Conservation (phyloP, 2,329 filamentous ascomycete species). For the Fusarium sp. region DNA sequence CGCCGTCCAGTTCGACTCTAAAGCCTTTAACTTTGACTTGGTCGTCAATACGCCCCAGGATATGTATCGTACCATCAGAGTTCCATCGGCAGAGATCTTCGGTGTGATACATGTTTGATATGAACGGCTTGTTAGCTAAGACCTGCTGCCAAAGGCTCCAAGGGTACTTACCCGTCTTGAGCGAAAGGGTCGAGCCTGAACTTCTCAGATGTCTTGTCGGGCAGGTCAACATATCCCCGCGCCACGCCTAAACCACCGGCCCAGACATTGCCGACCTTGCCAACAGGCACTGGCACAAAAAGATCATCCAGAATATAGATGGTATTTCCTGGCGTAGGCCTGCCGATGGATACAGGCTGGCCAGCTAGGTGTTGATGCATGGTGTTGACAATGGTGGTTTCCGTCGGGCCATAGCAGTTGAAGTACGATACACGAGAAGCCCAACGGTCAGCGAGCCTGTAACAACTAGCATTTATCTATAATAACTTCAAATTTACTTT, state of each 20-base stretch:
- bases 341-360: constrained; percentile 65
- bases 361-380: constrained; percentile 52
- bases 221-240: constrained; percentile 65
- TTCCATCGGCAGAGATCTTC: constrained; percentile 68
- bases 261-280: constrained; percentile 66
- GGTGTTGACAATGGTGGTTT: constrained; percentile 69
- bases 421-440: constrained; percentile 58
- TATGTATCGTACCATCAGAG: constrained; percentile 62
- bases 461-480: rapidly evolving
- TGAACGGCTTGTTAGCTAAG: not conserved
- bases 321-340: constrained; percentile 66
- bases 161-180: constrained; percentile 59
- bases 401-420: constrained; percentile 70
- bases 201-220: constrained; percentile 60
- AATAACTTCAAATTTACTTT: constrained; percentile 8
- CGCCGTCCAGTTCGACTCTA: constrained; percentile 69
- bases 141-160: no score
- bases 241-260: constrained; percentile 64
- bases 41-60: constrained; percentile 66
- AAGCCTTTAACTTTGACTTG: constrained; percentile 72
- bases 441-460: constrained; percentile 64
- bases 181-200: constrained; percentile 64
- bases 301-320: constrained; percentile 65
- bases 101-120: constrained; percentile 66
- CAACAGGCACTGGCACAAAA: constrained; percentile 56